These are phyloP conservation scores for Lobosporangium transversale DNA, from an alignment of 192 early-diverging fungal species.

Conservation along the genomic window DNA sequence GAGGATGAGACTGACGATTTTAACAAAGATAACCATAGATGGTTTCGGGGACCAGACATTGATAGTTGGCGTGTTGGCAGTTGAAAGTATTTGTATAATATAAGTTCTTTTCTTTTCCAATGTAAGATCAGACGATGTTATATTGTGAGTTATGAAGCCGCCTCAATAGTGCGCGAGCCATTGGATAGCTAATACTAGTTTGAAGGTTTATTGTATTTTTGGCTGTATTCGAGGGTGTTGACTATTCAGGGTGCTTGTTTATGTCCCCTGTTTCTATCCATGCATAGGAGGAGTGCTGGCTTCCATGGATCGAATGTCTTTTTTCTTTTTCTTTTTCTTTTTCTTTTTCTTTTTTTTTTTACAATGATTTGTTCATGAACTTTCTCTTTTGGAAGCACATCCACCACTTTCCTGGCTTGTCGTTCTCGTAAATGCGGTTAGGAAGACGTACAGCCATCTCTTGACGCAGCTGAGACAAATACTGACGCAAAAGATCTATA, in stretches of 20 bases:
- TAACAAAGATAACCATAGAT: slow-evolving; percentile 16
- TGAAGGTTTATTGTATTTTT: not conserved
- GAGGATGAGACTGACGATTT: not conserved
- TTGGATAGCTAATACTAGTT: not conserved
- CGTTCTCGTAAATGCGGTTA: slow-evolving; percentile 80
- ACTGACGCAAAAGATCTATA: slow-evolving; percentile 83
- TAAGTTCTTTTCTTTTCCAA: too few species aligned
- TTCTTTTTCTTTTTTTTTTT: slow-evolving; percentile 13
- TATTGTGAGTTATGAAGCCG: too few species aligned
- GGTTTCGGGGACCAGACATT: slow-evolving; percentile 31
- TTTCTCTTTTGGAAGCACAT: slow-evolving; percentile 98
- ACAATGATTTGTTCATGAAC: slow-evolving; percentile 93
- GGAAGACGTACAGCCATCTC: slow-evolving; percentile 83
- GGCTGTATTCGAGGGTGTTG: not conserved
- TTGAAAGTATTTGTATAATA: not conserved
- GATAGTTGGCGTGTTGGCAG: slow-evolving; percentile 31
- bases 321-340: not conserved
- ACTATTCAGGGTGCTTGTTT: not conserved
- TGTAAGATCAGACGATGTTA: too few species aligned
- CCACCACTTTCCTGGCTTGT: slow-evolving; percentile 98
- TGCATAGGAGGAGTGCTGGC: too few species aligned
- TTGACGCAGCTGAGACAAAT: slow-evolving; percentile 90
- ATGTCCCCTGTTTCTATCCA: not conserved
- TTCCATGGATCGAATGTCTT: not conserved
- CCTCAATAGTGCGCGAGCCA: too few species aligned